Evolutionary conservation across 2,329 filamentous ascomycete genomes (phyloP), one percentile per base, ranked within the genome.

Genomic region (Aureobasidium sp.): DNA sequence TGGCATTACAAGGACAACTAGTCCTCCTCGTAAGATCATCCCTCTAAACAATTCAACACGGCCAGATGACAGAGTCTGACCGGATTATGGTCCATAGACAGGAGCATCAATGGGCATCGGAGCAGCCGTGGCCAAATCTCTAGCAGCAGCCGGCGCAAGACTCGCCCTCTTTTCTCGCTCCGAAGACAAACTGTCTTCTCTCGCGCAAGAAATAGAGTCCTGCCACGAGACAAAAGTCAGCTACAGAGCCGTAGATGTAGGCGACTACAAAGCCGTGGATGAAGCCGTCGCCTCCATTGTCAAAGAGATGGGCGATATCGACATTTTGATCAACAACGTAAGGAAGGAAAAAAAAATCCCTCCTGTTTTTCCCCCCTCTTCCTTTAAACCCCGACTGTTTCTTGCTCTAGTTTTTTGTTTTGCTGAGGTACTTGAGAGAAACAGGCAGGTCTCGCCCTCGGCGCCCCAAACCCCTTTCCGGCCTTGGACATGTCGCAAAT

Each of bases 41-140:
- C 27, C 27, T 29, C n/a, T n/a, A n/a, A n/a, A n/a, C n/a, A n/a
- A n/a, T n/a, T 29, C 27, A 29, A 29, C 3, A 2, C 27, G 27
- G n/a, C n/a, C n/a, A n/a, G n/a, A n/a, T n/a, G n/a, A n/a, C n/a
- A n/a, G n/a, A n/a, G n/a, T n/a, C n/a, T n/a, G n/a, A n/a, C n/a
- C n/a, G n/a, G n/a, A n/a, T n/a, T n/a, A n/a, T n/a, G n/a, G n/a
- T n/a, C n/a, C n/a, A n/a, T n/a, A 53, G 56, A 75, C 67, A 1
- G 70, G 70, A n/a, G 71, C 69, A 19, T 71, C 67, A 1, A 74
- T 73, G 71, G 73, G 73, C 37, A 76, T 77, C 30, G 74, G 74
- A 16, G 69, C 68, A 38, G 66, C 70, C 4, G 75, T 76, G 21
- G 71, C 73, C 6, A 58, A 59, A 4, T 60, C 66, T 3, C 59